A percentile compares a stretch with the other conserved stretches of the same genome.
These are phyloP conservation scores for Chlorella sp. DNA, from an alignment of 139 green algal species.

Conservation along the genomic window DNA sequence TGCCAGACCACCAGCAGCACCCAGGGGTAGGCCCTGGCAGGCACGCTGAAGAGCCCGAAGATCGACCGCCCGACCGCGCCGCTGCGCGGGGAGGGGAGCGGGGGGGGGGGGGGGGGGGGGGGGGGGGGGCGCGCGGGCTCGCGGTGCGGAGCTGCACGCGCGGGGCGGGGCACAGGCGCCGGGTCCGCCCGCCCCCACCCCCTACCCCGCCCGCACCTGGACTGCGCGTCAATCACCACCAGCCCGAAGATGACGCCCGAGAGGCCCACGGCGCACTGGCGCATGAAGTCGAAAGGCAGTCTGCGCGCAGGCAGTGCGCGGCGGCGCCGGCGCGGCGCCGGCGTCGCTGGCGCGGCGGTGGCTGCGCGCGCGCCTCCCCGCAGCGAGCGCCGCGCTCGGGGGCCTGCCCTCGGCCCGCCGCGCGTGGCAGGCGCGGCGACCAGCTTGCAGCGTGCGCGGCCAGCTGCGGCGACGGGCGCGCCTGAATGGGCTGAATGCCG, in stretches of 20 bases:
- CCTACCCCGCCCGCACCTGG: not conserved
- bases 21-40: conserved; percentile 62
- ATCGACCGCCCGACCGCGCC: too few species aligned
- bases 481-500: conserved; percentile 6
- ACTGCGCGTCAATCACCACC: conserved; percentile 60
- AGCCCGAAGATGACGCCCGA: conserved; percentile 77
- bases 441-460: too few species aligned
- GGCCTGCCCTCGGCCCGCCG: too few species aligned
- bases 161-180: not conserved
- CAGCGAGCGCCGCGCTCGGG: not conserved
- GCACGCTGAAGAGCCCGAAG: conserved; percentile 70
- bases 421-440: too few species aligned
- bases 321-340: not conserved
- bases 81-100: too few species aligned
- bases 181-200: not conserved
- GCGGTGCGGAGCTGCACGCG: not conserved
- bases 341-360: not conserved
- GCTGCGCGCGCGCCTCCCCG: not conserved
- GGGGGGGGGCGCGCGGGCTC: not conserved
- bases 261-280: conserved; percentile 72
- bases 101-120: not conserved
- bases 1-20: conserved; percentile 76
- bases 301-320: not conserved
- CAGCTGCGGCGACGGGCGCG: not conserved
- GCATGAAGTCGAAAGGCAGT: conserved; percentile 11